Base-by-base conservation (phyloP, 164 flowering plant genomes). In the Stephania yunnanensis region DNA sequence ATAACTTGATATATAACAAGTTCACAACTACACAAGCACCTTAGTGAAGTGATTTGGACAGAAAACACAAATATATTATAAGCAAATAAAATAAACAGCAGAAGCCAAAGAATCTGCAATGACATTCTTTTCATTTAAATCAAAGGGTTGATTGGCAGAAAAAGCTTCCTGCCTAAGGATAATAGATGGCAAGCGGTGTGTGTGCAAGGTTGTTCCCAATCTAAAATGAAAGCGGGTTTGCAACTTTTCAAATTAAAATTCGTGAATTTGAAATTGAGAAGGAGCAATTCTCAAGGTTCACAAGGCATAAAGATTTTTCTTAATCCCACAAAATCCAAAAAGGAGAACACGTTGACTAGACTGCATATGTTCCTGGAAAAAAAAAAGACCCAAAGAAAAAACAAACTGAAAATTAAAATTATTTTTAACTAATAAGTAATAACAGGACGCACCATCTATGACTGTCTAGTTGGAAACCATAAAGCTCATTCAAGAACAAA, bases 401-500 rank as follows among this genome's bases (percentile, higher is more conserved):
- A 30, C 11, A 30, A 68, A 68, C 2, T 10, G 19, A 36, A 31
- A 11, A 30, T 30, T 30, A 10, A 44, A 13, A 52, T 75, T 70
- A 19, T 22, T 4, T 25, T 25, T 25, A 25, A 25, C 25, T 25
- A 15, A 61, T 61, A 73, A 58, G 68, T 22, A 65, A 73, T 17
- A 69, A 48, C 53, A 20, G 20, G 65, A 74, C 83, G 82, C 78
- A 95, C 99, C 99, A 93, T 74, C 98, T 92, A 75, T 81, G 90
- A 70, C 64, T 90, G 84, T 95, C 99, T 75, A 95, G 76, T 73
- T 93, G 99, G 81, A 93, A 95, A 52, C 98, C 99, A 86, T 93
- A 95, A 50, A 95, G 90, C 84, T 95, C 99, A 80, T 92, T 91
- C 85, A 95, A 79, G 83, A 95, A 95, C 80, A 95, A 86, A 84